Conservation (phyloP, 1,139 yeast species). For the Komagataea norvegica region DNA sequence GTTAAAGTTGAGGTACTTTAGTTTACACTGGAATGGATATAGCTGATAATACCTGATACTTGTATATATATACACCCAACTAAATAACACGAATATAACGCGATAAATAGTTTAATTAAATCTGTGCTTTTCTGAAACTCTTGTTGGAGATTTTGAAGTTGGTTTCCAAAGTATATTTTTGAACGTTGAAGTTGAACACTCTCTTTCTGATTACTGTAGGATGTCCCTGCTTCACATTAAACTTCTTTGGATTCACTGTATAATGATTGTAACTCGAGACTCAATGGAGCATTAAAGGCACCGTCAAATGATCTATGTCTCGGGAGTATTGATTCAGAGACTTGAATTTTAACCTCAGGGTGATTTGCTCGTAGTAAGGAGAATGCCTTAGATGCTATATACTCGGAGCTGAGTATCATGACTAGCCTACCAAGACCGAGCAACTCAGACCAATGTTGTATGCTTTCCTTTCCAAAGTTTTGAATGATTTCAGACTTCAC, state of each 20-base stretch:
- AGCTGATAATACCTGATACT: too few species aligned
- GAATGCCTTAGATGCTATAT: slow-evolving; percentile 31
- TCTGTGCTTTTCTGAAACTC: slow-evolving; percentile 17
- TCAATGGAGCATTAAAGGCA: slow-evolving; percentile 18
- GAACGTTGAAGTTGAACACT: too few species aligned
- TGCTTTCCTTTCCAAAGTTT: slow-evolving; percentile 22
- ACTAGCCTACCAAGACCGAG: slow-evolving; percentile 41
- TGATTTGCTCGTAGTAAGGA: slow-evolving; percentile 24
- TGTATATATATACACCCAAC: too few species aligned
- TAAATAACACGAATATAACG: too few species aligned
- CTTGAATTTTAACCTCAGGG: slow-evolving; percentile 32
- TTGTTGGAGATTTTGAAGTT: slow-evolving; percentile 22
- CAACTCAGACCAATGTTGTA: slow-evolving; percentile 43
- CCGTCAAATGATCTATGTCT: slow-evolving; percentile 39
- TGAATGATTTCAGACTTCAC: slow-evolving; percentile 16
- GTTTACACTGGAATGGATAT: not conserved
- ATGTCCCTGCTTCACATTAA: slow-evolving; percentile 5
- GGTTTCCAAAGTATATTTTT: too few species aligned
- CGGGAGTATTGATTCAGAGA: slow-evolving; percentile 39
- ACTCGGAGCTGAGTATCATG: slow-evolving; percentile 36
- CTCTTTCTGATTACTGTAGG: too few species aligned
- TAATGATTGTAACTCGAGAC: slow-evolving; percentile 13
- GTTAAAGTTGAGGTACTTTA: slow-evolving; percentile 16
- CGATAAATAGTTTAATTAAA: not conserved
- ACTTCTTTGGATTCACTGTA: slow-evolving; percentile 38